Conservation (phyloP, 2,329 filamentous ascomycete species). For the Catunica adiposa region DNA sequence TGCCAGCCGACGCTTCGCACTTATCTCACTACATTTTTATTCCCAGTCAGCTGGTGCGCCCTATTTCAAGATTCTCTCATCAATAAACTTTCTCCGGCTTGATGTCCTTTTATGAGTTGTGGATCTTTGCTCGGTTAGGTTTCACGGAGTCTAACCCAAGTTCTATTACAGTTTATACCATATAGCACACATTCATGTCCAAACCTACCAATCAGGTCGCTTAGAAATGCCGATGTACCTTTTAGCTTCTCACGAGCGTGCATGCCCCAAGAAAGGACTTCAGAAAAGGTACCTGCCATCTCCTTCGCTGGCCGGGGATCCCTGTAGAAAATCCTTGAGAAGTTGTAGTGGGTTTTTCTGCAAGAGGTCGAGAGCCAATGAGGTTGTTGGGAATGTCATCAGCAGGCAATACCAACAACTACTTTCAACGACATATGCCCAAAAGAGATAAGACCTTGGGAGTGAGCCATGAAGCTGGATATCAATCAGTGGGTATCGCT, state of each 20-base stretch:
- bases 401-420: neutral
- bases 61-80: too few relatives aligned
- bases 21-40: too few relatives aligned
- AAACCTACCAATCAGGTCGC: neutral
- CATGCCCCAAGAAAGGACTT: neutral
- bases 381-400: slow-evolving; percentile 5
- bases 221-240: slow-evolving; percentile 1
- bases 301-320: neutral
- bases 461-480: neutral
- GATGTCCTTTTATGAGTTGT: too few relatives aligned
- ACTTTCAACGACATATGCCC: slow-evolving; percentile 5
- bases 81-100: too few relatives aligned
- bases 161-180: too few relatives aligned
- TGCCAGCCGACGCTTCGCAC: too few relatives aligned
- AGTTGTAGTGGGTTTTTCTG: neutral
- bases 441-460: slow-evolving; percentile 6
- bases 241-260: neutral
- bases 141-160: too few relatives aligned
- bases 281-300: slow-evolving; percentile 3
- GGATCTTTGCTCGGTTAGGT: too few relatives aligned
- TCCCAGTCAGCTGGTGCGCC: too few relatives aligned
- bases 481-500: neutral
- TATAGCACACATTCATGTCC: neutral
- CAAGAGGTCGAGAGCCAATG: slow-evolving; percentile 3
- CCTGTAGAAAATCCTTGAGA: slow-evolving; percentile 4